Evolutionary conservation across 352 stramenopile genomes (phyloP), one percentile per base, ranked within the genome.

Genomic region (Phytophthora sojae): DNA sequence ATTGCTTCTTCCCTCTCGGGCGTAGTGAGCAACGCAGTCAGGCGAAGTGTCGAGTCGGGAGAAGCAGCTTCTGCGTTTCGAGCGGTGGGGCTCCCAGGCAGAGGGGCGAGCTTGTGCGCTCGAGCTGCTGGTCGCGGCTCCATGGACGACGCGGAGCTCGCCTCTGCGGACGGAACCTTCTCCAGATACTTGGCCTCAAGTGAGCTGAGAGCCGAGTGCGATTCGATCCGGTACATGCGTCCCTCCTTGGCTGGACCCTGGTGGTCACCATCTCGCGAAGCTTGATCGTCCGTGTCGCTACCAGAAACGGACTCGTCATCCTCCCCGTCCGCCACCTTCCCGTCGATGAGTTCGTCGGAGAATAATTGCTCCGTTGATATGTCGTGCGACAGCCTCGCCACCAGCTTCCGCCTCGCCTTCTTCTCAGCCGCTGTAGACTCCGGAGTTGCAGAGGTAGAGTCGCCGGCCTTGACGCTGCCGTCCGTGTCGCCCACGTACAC

Each of bases 351-450:
- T 6, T 88, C 73, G 26, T 91, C 83, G 4, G 73, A 81, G 55
- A 91, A 80, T 58, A 91, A 75, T 59, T 91, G 83, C 67, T 91
- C 83, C 15, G 81, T 91, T 29, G 83, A 90, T 44, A 91, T 91
- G 47, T 91, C 83, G 59, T 91, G 77, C 54, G 80, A 89, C 21
- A 89, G 69, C 26, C 69, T 71, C 37, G 58, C 17, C 29, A 74
- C 47, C 17, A 71, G 15, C 37, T 68, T 73, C 47, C 67, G 50
- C 57, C 59, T 60, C 15, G 67, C 61, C 30, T 70, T 71, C 45
- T 66, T 61, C 21, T 73, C 61, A 3, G 67, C 39, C 25, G 60
- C 57, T 51, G 47, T 60, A 30, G 58, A 11, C 35, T 67, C 39
- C 0, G 57, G 32, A 51, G 56, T 8, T 6, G 39, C 39, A 21